A percentile compares a stretch with the other conserved stretches of the same genome.
phyloP scores from a whole-genome alignment of 208 protist genomes.

The Trypanosoma platydactyli region DNA sequence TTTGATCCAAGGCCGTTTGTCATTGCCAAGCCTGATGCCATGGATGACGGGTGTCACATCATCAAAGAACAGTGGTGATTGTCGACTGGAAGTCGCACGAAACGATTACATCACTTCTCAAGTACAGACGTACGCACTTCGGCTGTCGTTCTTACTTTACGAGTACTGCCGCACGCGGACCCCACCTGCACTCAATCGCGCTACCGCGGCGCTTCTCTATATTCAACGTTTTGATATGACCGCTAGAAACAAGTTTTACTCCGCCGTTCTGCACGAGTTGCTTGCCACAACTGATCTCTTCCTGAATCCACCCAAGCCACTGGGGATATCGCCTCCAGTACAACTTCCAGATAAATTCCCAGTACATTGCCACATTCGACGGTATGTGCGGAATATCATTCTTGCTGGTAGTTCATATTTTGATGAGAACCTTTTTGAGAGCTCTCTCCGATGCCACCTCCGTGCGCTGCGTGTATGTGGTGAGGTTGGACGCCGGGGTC shows the following conservation, averaged over 20 bases:
- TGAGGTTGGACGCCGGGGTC: slow-evolving; percentile 42
- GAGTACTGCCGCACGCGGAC: slow-evolving; percentile 63
- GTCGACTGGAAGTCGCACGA: slow-evolving; percentile 65
- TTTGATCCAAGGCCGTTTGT: slow-evolving; percentile 44
- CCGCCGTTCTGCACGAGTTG: slow-evolving; percentile 61
- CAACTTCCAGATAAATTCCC: slow-evolving; percentile 44
- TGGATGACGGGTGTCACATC: slow-evolving; percentile 46
- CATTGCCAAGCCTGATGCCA: slow-evolving; percentile 50
- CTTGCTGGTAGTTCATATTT: slow-evolving; percentile 58
- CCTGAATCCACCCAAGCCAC: slow-evolving; percentile 62
- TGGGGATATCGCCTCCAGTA: slow-evolving; percentile 39
- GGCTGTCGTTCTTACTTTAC: slow-evolving; percentile 62
- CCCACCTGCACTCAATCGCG: slow-evolving; percentile 56
- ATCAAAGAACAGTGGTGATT: slow-evolving; percentile 38
- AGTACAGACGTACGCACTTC: slow-evolving; percentile 44
- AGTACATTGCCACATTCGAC: slow-evolving; percentile 47
- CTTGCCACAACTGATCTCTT: slow-evolving; percentile 55
- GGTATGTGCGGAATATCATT: slow-evolving; percentile 45
- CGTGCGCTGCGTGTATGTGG: slow-evolving; percentile 57
- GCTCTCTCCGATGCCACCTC: slow-evolving; percentile 69
- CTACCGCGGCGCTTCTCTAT: slow-evolving; percentile 38
- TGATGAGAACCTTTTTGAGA: slow-evolving; percentile 41
- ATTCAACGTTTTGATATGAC: slow-evolving; percentile 50
- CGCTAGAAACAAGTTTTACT: slow-evolving; percentile 37
- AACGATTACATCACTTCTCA: slow-evolving; percentile 64